Evolutionary conservation across 2,329 filamentous ascomycete species (phyloP).

Genomic region (Alternaria sp.): DNA sequence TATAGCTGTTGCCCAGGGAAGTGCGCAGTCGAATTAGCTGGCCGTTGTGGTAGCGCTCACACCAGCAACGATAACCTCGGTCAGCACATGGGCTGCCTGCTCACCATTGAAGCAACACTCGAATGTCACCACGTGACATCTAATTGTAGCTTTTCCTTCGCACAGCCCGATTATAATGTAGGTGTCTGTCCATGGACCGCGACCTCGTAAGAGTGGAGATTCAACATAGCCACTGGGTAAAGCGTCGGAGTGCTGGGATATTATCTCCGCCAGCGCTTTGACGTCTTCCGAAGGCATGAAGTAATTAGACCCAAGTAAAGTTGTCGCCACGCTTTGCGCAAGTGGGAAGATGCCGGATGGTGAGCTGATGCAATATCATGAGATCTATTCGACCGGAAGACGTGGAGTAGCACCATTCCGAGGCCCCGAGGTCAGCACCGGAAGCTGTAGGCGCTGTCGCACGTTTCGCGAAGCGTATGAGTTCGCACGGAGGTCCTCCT

Average conservation of each 20-base stretch:
- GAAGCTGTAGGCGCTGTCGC: slow-evolving; percentile 1
- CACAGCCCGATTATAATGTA: background rate
- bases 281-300: background rate
- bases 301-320: background rate
- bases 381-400: slow-evolving; percentile 1
- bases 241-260: slow-evolving; percentile 2
- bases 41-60: slow-evolving; percentile 1
- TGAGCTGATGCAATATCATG: background rate
- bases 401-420: background rate
- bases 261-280: background rate
- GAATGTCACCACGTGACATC: background rate
- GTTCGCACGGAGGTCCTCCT: slow-evolving; percentile 11
- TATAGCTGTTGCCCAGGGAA: background rate
- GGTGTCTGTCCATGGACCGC: background rate
- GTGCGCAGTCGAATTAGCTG: background rate
- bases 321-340: background rate
- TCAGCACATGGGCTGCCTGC: background rate
- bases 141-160: background rate
- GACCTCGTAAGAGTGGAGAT: slow-evolving; percentile 4
- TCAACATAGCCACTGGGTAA: slow-evolving; percentile 6
- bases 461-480: slow-evolving; percentile 5
- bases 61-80: background rate
- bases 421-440: slow-evolving; percentile 1
- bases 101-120: slow-evolving; percentile 1
- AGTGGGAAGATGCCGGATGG: background rate